A percentile compares a stretch with the other conserved stretches of the same genome.
phyloP scores from a whole-genome alignment of 768 basidiomycete species.

The Pisolithus marmoratus region DNA sequence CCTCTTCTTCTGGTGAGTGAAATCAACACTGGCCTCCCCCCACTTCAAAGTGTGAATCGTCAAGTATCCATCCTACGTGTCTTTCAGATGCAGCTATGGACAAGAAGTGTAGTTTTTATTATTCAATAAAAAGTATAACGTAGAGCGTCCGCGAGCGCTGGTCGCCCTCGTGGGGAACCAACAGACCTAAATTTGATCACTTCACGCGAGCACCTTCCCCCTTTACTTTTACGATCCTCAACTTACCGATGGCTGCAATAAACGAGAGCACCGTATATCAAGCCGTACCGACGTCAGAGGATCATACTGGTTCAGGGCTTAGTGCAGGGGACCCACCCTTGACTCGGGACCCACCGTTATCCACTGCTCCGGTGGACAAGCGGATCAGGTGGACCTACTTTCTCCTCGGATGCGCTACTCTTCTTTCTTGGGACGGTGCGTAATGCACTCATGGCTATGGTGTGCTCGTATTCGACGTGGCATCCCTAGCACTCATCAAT shows the following conservation, averaged over 20 bases:
- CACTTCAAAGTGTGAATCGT: no score
- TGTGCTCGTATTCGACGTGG: not conserved
- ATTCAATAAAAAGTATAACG: no score
- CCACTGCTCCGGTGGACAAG: conserved; percentile 25
- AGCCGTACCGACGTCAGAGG: conserved; percentile 17
- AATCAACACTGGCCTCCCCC: no score
- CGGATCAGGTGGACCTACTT: conserved; percentile 63
- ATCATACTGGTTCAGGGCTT: not conserved
- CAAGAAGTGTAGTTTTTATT: no score
- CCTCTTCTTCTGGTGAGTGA: no score
- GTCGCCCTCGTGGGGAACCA: no score
- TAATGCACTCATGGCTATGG: not conserved
- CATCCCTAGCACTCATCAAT: conserved; percentile 68
- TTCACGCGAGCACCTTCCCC: no score
- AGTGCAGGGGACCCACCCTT: conserved; percentile 10
- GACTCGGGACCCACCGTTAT: conserved; percentile 18
- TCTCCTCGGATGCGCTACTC: conserved; percentile 68
- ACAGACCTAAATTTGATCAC: no score
- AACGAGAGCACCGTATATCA: conserved; percentile 11
- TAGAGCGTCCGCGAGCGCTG: no score
- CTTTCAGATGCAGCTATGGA: no score
- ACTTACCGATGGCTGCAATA: conserved; percentile 2
- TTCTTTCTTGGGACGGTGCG: conserved; percentile 90
- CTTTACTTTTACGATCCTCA: no score
- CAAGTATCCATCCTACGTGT: no score